Evolutionary conservation across 2,329 filamentous ascomycete genomes (phyloP).

Genomic region (Aspergillus fijiensis): DNA sequence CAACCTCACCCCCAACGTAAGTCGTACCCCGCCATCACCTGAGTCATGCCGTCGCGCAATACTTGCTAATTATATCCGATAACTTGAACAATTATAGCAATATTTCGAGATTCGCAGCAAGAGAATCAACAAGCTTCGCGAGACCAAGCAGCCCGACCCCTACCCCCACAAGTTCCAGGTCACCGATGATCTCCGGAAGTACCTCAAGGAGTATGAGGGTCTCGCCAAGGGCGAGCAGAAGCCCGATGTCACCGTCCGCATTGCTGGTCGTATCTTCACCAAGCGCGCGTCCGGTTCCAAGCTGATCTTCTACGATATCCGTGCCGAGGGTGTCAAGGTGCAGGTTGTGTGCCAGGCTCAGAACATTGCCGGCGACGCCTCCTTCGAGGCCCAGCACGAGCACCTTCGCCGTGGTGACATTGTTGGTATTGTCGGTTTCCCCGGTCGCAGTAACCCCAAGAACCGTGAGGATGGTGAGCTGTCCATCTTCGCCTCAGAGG

Average conservation of each 20-base stretch:
- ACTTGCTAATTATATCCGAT: slow-evolving; percentile 12
- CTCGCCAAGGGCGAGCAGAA: slow-evolving; percentile 86
- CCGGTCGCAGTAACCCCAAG: slow-evolving; percentile 84
- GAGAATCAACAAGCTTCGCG: slow-evolving; percentile 71
- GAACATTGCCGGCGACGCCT: slow-evolving; percentile 64
- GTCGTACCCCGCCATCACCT: slow-evolving; percentile 28
- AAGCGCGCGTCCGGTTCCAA: slow-evolving; percentile 80
- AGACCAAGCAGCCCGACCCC: slow-evolving; percentile 72
- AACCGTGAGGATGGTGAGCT: slow-evolving; percentile 86
- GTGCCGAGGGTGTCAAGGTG: slow-evolving; percentile 71
- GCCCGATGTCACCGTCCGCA: slow-evolving; percentile 70
- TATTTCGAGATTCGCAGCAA: slow-evolving; percentile 97
- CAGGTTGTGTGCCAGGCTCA: slow-evolving; percentile 93
- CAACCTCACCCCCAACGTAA: slow-evolving; percentile 72
- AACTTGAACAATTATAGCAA: slow-evolving; percentile 54
- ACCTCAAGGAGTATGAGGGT: slow-evolving; percentile 69
- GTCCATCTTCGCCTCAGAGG: slow-evolving; percentile 85
- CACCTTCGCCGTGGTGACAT: slow-evolving; percentile 88
- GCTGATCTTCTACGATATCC: slow-evolving; percentile 88
- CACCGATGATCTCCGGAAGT: slow-evolving; percentile 78
- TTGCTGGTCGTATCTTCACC: slow-evolving; percentile 87
- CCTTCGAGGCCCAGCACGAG: slow-evolving; percentile 87
- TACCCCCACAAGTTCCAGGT: slow-evolving; percentile 95
- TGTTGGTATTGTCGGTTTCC: slow-evolving; percentile 81
- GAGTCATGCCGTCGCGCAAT: background rate